phyloP scores from a whole-genome alignment of 768 basidiomycete species.

The Mycena rosella region DNA sequence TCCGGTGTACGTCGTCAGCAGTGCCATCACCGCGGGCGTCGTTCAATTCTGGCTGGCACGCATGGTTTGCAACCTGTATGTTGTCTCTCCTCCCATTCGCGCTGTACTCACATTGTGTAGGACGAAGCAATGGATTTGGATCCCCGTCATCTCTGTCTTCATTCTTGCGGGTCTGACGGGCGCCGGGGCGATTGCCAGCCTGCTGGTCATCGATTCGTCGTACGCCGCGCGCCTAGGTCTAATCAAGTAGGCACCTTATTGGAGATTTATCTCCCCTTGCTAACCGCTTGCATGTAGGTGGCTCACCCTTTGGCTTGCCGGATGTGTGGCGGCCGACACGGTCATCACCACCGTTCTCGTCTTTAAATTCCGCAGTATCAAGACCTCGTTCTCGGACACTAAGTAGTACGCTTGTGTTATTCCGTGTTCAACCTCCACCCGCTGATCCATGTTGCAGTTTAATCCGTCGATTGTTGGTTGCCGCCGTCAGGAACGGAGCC shows the following conservation, averaged over 20 bases:
- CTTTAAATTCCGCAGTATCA: background rate
- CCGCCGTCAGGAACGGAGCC: background rate
- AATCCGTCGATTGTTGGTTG: background rate
- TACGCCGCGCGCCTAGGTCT: background rate
- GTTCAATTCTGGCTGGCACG: background rate
- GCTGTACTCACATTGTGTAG: background rate
- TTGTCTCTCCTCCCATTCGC: background rate
- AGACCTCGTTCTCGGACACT: background rate
- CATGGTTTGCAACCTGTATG: slow-evolving; percentile 2
- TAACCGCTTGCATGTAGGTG: background rate
- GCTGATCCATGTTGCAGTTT: background rate
- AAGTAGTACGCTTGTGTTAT: background rate
- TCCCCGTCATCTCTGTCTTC: background rate
- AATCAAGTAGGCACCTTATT: background rate
- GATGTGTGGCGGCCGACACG: background rate
- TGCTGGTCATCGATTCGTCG: background rate
- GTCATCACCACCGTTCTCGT: background rate
- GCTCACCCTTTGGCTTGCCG: background rate
- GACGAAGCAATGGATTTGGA: slow-evolving; percentile 3
- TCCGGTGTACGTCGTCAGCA: background rate
- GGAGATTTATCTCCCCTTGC: background rate
- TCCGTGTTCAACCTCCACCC: background rate
- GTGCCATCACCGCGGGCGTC: background rate
- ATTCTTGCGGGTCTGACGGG: background rate
- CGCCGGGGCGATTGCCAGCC: background rate